phyloP scores from a whole-genome alignment of 345 rosid genomes.

The Moricandia moricandioides region DNA sequence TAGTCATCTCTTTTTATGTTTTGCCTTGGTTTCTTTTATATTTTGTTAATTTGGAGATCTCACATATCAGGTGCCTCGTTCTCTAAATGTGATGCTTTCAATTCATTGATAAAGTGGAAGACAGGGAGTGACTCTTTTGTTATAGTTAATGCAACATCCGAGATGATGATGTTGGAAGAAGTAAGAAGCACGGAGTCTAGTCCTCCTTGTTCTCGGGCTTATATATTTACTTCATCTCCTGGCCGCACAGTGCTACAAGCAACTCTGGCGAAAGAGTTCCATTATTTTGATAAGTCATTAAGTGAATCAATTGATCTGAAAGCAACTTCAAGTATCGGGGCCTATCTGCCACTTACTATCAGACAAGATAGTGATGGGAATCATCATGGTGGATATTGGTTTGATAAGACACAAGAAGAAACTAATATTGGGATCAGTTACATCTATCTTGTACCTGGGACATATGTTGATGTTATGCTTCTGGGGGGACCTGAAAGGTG shows the following conservation, averaged over 20 bases:
- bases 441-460: constrained; percentile 81
- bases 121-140: constrained; percentile 66
- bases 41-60: constrained; percentile 11
- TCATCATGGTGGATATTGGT: constrained; percentile 86
- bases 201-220: constrained; percentile 75
- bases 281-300: constrained; percentile 48
- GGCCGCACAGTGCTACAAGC: constrained; percentile 80
- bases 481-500: constrained; percentile 89
- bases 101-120: constrained; percentile 69
- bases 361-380: constrained; percentile 73
- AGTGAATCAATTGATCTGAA: constrained; percentile 56
- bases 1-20: constrained; percentile 24
- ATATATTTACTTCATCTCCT: constrained; percentile 61
- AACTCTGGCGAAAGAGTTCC: constrained; percentile 62
- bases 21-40: constrained; percentile 11
- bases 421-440: constrained; percentile 47
- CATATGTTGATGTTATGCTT: constrained; percentile 65
- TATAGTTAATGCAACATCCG: constrained; percentile 55
- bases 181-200: constrained; percentile 38
- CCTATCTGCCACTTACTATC: constrained; percentile 67
- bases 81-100: constrained; percentile 79
- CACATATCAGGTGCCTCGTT: constrained; percentile 60
- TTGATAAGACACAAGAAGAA: constrained; percentile 46
- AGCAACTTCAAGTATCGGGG: constrained; percentile 72
- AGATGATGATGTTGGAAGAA: constrained; percentile 42